These are phyloP conservation scores for Earliella scabrosa DNA, from an alignment of 1,284 basidiomycete species.

Conservation along the genomic window DNA sequence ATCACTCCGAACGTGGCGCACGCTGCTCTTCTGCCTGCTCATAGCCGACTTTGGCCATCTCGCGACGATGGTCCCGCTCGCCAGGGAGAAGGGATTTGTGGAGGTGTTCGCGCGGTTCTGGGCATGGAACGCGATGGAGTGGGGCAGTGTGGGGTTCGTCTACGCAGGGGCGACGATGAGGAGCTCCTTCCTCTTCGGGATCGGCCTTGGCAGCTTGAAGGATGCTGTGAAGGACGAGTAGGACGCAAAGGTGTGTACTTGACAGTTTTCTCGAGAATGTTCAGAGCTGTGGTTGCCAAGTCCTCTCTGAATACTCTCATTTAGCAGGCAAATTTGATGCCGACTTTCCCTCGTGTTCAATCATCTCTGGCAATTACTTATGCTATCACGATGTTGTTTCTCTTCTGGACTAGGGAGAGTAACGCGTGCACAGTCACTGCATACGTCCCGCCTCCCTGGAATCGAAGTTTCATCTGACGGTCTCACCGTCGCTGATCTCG, in stretches of 20 bases:
- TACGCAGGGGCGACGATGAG: conserved; percentile 49
- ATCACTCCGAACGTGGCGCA: conserved; percentile 46
- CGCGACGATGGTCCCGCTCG: conserved; percentile 50
- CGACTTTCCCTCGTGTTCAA: too few species aligned
- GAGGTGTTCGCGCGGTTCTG: conserved; percentile 36
- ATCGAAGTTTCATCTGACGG: too few species aligned
- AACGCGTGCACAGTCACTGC: too few species aligned
- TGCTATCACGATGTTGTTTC: too few species aligned
- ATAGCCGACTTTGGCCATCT: conserved; percentile 55
- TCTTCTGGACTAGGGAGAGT: too few species aligned
- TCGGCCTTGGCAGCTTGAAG: conserved; percentile 30
- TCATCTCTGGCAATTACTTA: too few species aligned
- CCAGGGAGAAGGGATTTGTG: conserved; percentile 44
- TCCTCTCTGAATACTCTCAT: too few species aligned
- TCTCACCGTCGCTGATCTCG: too few species aligned
- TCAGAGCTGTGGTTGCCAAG: neutral
- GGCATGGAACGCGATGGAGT: conserved; percentile 57
- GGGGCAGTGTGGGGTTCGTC: conserved; percentile 59
- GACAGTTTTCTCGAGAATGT: neutral
- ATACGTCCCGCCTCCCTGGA: too few species aligned
- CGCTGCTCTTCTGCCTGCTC: conserved; percentile 48
- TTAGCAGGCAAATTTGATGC: too few species aligned
- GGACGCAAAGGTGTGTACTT: too few species aligned
- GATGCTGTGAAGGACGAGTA: neutral
- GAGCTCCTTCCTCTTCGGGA: conserved; percentile 41